These are phyloP conservation scores for Tuber aestivum DNA, from an alignment of 495 filamentous ascomycete species.

Conservation along the genomic window DNA sequence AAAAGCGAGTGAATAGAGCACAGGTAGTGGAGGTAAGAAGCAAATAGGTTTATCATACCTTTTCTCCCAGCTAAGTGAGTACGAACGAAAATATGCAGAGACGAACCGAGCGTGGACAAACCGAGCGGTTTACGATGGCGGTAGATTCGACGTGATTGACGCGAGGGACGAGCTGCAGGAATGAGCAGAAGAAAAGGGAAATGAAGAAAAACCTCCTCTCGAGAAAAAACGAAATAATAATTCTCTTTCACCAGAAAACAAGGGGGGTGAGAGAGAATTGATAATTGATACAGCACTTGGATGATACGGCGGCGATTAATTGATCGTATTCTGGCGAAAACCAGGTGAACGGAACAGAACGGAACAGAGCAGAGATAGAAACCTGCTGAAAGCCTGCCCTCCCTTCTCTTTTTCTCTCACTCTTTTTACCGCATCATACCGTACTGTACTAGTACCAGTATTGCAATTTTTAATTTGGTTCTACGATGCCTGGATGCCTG, in stretches of 20 bases:
- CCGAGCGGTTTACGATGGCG: slow-evolving; percentile 4
- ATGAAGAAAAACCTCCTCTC: background rate
- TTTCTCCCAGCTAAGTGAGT: background rate
- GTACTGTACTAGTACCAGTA: background rate
- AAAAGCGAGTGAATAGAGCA: background rate
- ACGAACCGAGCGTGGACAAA: slow-evolving; percentile 27
- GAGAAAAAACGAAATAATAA: background rate
- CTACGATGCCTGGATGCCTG: background rate
- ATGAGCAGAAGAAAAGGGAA: slow-evolving; percentile 8
- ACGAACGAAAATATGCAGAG: slow-evolving; percentile 22
- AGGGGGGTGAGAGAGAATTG: background rate
- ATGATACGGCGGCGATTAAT: background rate
- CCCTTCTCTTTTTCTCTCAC: background rate
- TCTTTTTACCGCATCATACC: background rate
- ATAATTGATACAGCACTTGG: background rate
- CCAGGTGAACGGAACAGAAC: slow-evolving; percentile 27
- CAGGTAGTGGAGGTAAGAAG: background rate
- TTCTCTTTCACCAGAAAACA: background rate
- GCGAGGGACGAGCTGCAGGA: slow-evolving; percentile 21
- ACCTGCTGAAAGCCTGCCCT: background rate
- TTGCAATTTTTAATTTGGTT: background rate
- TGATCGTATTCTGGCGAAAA: slow-evolving; percentile 7
- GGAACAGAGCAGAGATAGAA: background rate
- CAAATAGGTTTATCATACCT: background rate
- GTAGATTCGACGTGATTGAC: slow-evolving; percentile 14